These are phyloP conservation scores for Triticum aestivum DNA, from an alignment of 176 grass and related monocot genomes.

Conservation along the genomic window DNA sequence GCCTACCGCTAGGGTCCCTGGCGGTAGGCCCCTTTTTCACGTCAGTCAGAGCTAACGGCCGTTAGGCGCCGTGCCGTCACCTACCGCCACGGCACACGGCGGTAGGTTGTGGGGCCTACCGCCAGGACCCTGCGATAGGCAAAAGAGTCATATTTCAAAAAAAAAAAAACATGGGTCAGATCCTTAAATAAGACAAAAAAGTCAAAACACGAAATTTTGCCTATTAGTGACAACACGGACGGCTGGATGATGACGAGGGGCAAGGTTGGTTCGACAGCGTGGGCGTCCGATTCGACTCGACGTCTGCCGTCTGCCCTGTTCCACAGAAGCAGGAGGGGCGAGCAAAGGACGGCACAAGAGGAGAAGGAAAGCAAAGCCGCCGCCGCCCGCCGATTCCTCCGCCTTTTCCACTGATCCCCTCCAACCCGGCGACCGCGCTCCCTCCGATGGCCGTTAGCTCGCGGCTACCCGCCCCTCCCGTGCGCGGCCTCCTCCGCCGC, in stretches of 20 bases:
- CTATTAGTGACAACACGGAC: background rate
- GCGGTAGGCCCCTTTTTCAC: too few species aligned
- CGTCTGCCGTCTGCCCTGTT: background rate
- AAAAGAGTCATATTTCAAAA: too few species aligned
- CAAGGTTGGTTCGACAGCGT: background rate
- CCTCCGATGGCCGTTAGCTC: constrained; percentile 57
- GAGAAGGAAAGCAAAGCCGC: background rate
- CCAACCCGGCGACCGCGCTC: background rate
- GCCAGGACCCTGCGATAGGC: too few species aligned
- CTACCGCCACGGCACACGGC: too few species aligned
- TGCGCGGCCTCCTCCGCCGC: constrained; percentile 34
- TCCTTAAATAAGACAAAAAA: too few species aligned
- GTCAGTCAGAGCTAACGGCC: too few species aligned
- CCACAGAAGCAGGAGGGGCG: background rate
- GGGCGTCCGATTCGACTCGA: background rate
- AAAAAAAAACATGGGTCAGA: too few species aligned
- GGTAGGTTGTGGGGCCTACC: too few species aligned
- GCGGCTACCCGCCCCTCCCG: constrained; percentile 24
- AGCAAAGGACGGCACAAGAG: background rate
- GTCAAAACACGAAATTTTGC: too few species aligned
- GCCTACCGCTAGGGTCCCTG: too few species aligned
- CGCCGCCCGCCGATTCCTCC: constrained; percentile 34
- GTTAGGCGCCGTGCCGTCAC: too few species aligned
- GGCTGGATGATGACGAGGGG: constrained; percentile 10
- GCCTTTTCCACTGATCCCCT: constrained; percentile 21